Evolutionary conservation across 495 filamentous ascomycete species (phyloP), one percentile per base, ranked within the genome.

Genomic region (Tuber indicum): DNA sequence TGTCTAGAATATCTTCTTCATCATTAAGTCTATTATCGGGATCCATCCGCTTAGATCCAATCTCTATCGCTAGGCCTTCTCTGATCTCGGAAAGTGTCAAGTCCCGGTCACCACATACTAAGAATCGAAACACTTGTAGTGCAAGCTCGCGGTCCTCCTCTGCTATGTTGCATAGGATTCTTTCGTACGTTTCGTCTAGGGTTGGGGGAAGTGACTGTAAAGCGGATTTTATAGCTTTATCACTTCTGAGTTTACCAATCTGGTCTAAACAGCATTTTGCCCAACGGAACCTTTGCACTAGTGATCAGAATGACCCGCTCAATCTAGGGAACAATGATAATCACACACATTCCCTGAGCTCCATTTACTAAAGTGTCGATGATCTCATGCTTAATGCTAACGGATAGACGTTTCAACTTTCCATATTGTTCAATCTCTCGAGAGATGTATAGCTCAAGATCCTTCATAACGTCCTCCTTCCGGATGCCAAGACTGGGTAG

Each of bases 101-200:
- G 26, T 41, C 49, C 19, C 76, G 76, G 39, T 39, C 46, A 76
- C 69, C 74, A 36, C 71, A 78, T 41, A 78, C 71, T 0, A 78
- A 71, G 58, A 75, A 78, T 16, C 70, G 58, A 36, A 76, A 78
- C 26, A 78, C 43, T 42, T 69, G 32, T 21, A 69, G 47, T 36
- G 72, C 49, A 1, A 78, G 74, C 23, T 69, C 26, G 14, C 76
- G 70, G 14, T 82, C 73, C 39, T 84, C 78, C 19, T 79, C 62
- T 21, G 72, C 73, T 26, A 86, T 82, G 14, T 21, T 41, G 21
- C 72, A 47, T 42, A 86, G 76, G 32, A 84, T 82, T n/a, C 81
- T 76, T 21, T 84, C 82, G 43, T 85, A 85, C 0, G 82, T 85
- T 71, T 84, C 81, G 19, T 85, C 81, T 2, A 86, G 76, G 14